Evolutionary conservation across 1,284 basidiomycete species (phyloP), one percentile per base, ranked within the genome.

Genomic region (Stygiomarasmius scandens): DNA sequence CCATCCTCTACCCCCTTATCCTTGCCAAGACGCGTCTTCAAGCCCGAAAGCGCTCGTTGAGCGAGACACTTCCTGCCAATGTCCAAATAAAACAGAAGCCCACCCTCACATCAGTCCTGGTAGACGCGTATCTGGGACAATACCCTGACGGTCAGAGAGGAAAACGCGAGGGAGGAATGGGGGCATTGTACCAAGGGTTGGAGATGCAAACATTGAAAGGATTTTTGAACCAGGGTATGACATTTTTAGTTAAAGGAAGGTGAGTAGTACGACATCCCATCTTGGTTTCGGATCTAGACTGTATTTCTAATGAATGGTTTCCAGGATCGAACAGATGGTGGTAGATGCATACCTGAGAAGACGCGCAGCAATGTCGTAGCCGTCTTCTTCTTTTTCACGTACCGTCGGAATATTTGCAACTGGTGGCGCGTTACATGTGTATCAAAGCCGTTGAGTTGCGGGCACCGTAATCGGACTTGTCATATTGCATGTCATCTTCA

Each of bases 21-120:
- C 75, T 85, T 14, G 80, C 82, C 4, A 85, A 86, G 69, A 84
- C 81, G 14, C 77, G 82, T 2, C 71, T 84, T 2, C 82, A 84
- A 60, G 72, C 76, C 0, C 60, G 67, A 16, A 64, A 63, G 27
- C 57, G 57, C 23, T 27, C 59, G 24, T 20, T 20, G 43, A n/a
- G 12, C 8, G 43, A 46, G 22, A 29, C n/a, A 14, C 34, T 29
- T 41, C 11, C 38, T n/a, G 4, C 38, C 38, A 19, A 32, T 32
- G 12, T 32, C 16, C 38, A 8, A 41, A 5, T 41, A n/a, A n/a
- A n/a, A 6, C 38, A 41, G n/a, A 8, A 8, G 4, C 65, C 61
- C 29, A 69, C 67, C 14, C 63, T 70, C 55, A 49, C 48, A 44
- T 61, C 68, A 38, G 67, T 69, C 3, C 61, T 77, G 10, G 45